Evolutionary conservation across 148 eudicot species (phyloP), one percentile per base, ranked within the genome.

Genomic region (Fagopyrum homotropicum): DNA sequence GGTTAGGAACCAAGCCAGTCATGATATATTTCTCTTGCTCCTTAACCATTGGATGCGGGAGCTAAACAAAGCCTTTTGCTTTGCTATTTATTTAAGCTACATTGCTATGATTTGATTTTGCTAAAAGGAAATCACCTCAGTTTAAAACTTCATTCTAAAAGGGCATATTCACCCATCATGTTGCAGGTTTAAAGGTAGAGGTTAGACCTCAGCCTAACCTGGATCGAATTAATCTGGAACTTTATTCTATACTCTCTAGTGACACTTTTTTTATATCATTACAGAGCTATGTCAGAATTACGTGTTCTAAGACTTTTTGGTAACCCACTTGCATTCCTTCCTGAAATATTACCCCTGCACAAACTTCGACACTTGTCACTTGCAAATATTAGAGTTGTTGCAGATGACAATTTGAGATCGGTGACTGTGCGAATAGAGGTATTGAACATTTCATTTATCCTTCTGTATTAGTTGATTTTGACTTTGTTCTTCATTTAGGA

Each of bases 341-440:
- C 99, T 83, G 99, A 96, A 74, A 96, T 96, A 69, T 85, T 96
- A 79, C 99, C 98, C 12, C 82, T 96, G 55, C 87, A 89, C 78
- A 86, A 91, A 75, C 97, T 96, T 82, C 93, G 97, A 60, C 99
- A 96, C 79, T 80, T 96, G 77, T 92, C 99, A 77, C 98, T 96
- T 86, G 99, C 99, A 57, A 96, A 96, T 79, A 88, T 96, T 57
- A 88, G 90, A 74, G 89, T 96, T 73, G 97, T 92, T 15, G 91
- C 98, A 44, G 98, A 96, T 87, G 99, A 92, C 60, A 81, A 90
- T 81, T 73, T 96, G 72, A 86, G 90, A 88, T 87, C 93, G 35
- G 94, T 92, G 60, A 87, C 87, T 87, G 98, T 96, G 77, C 91
- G 84, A 78, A 92, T 96, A 75, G 99, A 96, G 97, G 99, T 96